Conservation (phyloP, 1,139 yeast species). For the Hyphopichia burtonii region DNA sequence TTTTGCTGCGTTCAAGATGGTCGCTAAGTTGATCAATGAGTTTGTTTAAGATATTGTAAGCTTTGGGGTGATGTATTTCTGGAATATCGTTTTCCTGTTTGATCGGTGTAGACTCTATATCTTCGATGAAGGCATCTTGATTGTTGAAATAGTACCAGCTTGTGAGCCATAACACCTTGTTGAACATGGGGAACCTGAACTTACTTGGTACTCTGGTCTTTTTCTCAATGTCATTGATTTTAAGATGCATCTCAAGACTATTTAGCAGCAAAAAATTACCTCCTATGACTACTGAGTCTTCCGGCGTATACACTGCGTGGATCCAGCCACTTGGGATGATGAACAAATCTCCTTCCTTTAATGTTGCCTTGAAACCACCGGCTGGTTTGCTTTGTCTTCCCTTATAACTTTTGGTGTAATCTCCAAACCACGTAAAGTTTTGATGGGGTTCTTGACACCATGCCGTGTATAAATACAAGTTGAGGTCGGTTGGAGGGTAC, state of each 20-base stretch:
- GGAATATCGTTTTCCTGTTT: neutral
- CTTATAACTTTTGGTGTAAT: slow-evolving; percentile 28
- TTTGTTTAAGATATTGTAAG: slow-evolving; percentile 2
- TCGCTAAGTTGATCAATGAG: slow-evolving; percentile 19
- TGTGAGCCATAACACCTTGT: slow-evolving; percentile 67
- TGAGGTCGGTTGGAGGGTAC: slow-evolving; percentile 71
- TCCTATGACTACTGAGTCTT: slow-evolving; percentile 79
- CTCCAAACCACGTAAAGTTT: slow-evolving; percentile 66
- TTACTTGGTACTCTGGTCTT: slow-evolving; percentile 70
- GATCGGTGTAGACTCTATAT: slow-evolving; percentile 11
- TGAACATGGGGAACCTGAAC: slow-evolving; percentile 77
- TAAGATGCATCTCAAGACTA: slow-evolving; percentile 62
- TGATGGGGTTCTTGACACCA: slow-evolving; percentile 77
- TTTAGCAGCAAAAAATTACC: slow-evolving; percentile 77
- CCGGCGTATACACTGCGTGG: slow-evolving; percentile 84
- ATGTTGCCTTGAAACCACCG: slow-evolving; percentile 63
- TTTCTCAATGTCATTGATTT: slow-evolving; percentile 60
- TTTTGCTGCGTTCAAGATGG: slow-evolving; percentile 29
- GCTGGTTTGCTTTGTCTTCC: slow-evolving; percentile 26
- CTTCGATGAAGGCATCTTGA: slow-evolving; percentile 18
- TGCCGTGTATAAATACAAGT: slow-evolving; percentile 57
- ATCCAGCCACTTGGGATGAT: slow-evolving; percentile 93
- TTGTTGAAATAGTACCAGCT: slow-evolving; percentile 43
- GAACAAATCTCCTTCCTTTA: slow-evolving; percentile 70
- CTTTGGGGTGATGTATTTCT: neutral